Evolutionary conservation across 768 basidiomycete genomes (phyloP), one percentile per base, ranked within the genome.

Genomic region (Boletus rubroflammeus): DNA sequence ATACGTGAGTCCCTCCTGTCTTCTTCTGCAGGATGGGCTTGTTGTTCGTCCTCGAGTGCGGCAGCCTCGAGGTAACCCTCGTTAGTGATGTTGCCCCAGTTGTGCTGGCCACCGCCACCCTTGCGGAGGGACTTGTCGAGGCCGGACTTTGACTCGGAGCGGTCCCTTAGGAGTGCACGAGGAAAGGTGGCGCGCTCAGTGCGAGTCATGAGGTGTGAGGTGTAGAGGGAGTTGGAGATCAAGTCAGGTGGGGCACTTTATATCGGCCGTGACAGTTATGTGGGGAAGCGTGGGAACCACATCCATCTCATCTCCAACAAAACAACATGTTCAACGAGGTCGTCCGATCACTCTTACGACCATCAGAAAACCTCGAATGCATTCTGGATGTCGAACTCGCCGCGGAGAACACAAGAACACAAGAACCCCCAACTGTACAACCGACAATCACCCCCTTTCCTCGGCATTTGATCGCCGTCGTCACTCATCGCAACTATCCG

Each of bases 21-120:
- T 36, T 44, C 57, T 50, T 69, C 74, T 34, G 71, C 67, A 36
- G 76, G 77, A 31, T 74, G 62, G 17, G 79, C 78, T n/a, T 67
- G 63, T 43, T 75, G 73, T 65, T 83, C 83, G 71, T 90, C 90
- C 21, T 73, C 74, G 40, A 78, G 51, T 1, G 83, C 86, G 35
- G 77, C 80, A 25, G 68, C 66, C 72, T 88, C 89, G 60, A 80
- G 76, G 56, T 81, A 76, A 38, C 69, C 73, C 73, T 92, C 88
- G 62, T 89, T 76, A 3, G 71, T 72, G 58, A 89, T 68, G 51
- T 78, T 80, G 55, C 93, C 93, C 93, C 93, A 96, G 75, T 90
- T 93, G 74, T 93, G 84, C 8, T 79, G 76, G 32, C 93, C 93
- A 26, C 82, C 84, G 51, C 93, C 93, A 56, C 81, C 77, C 75